A percentile compares a stretch with the other conserved stretches of the same genome.
Conservation (phyloP, 2,329 filamentous ascomycete genomes). For the Ophiosphaerella herpotricha region DNA sequence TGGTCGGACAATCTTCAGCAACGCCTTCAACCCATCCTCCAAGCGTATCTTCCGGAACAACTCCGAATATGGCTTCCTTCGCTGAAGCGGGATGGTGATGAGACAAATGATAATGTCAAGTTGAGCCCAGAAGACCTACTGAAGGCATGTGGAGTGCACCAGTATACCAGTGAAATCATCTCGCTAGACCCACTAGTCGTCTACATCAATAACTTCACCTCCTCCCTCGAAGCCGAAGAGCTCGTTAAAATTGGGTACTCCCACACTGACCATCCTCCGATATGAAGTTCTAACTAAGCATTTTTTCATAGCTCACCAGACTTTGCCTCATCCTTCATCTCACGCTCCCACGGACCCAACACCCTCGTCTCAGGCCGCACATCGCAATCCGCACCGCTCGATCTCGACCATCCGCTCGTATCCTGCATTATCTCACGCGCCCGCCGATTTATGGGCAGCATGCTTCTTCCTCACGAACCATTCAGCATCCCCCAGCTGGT, state of each 20-base stretch:
- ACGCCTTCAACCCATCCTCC: not conserved
- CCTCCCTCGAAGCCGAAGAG: conserved; percentile 21
- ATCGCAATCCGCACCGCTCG: conserved; percentile 27
- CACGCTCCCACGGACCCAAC: conserved; percentile 15
- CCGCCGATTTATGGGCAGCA: conserved; percentile 29
- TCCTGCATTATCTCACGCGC: conserved; percentile 30
- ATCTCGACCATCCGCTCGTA: conserved; percentile 21
- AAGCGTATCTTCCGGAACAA: conserved; percentile 3
- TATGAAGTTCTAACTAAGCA: conserved; percentile 1
- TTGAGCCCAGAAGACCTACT: conserved; percentile 5
- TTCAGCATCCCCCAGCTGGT: conserved; percentile 32
- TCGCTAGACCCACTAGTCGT: conserved; percentile 31
- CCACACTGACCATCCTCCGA: not conserved
- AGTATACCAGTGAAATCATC: conserved; percentile 33
- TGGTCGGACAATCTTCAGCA: not conserved
- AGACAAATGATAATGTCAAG: not conserved
- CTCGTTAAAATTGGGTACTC: conserved; percentile 23
- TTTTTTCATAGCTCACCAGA: conserved; percentile 12
- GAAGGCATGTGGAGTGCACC: conserved; percentile 20
- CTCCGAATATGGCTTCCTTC: conserved; percentile 11
- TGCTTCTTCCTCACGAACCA: conserved; percentile 23
- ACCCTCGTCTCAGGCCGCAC: conserved; percentile 27
- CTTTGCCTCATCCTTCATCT: conserved; percentile 30
- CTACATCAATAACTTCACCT: conserved; percentile 38
- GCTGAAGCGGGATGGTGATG: not conserved